These are phyloP conservation scores for Ascochyta lentis DNA, from an alignment of 2,329 filamentous ascomycete genomes.

Conservation along the genomic window DNA sequence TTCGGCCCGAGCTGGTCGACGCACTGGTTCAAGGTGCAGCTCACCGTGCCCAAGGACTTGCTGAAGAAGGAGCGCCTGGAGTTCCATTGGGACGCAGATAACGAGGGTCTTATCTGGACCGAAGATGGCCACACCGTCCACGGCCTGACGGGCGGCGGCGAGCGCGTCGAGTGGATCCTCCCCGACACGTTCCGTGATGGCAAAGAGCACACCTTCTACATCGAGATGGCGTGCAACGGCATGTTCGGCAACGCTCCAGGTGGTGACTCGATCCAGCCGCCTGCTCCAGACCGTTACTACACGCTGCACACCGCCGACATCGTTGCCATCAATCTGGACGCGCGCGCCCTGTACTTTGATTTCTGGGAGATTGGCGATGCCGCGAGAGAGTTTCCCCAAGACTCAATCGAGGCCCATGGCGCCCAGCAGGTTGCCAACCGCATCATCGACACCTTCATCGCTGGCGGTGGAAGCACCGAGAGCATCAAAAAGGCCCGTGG, in stretches of 20 bases:
- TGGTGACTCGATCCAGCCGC: slow-evolving; percentile 87
- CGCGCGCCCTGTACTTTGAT: slow-evolving; percentile 83
- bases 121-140: slow-evolving; percentile 89
- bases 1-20: slow-evolving; percentile 98
- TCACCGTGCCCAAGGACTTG: slow-evolving; percentile 78
- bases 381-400: slow-evolving; percentile 84
- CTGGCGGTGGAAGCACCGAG: slow-evolving; percentile 72
- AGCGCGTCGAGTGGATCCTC: slow-evolving; percentile 89
- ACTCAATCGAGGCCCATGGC: slow-evolving; percentile 88
- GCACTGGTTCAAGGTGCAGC: slow-evolving; percentile 90
- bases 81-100: slow-evolving; percentile 94
- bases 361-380: slow-evolving; percentile 96
- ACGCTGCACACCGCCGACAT: slow-evolving; percentile 80
- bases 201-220: slow-evolving; percentile 86
- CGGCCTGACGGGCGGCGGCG: slow-evolving; percentile 87
- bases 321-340: slow-evolving; percentile 85
- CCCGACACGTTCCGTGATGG: slow-evolving; percentile 83
- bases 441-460: slow-evolving; percentile 89
- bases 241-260: slow-evolving; percentile 95
- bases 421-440: slow-evolving; percentile 83
- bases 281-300: slow-evolving; percentile 83
- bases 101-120: slow-evolving; percentile 93
- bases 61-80: slow-evolving; percentile 82
- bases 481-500: slow-evolving; percentile 81
- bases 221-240: slow-evolving; percentile 98